Evolutionary conservation across 1,284 basidiomycete species (phyloP).

Genomic region (Mycosarcoma mackinlayi): DNA sequence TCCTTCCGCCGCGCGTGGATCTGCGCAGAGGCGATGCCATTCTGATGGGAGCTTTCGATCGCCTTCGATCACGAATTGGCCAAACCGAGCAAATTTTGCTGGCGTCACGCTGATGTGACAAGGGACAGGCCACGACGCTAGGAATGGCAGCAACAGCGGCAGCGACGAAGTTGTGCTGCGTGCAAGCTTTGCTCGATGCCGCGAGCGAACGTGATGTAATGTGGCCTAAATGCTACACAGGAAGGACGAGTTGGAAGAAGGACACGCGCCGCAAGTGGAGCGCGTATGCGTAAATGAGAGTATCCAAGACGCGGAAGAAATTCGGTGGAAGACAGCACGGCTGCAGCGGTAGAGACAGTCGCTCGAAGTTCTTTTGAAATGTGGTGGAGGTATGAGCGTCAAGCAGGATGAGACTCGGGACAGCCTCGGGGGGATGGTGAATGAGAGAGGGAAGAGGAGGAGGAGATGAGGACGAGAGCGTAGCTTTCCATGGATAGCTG

Average conservation of each 20-base stretch:
- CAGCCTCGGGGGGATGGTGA: neutral
- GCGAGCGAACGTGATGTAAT: neutral
- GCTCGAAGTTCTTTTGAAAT: neutral
- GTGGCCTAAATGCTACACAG: neutral
- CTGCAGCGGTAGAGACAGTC: neutral
- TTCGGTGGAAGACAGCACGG: constrained; percentile 7
- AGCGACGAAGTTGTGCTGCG: neutral
- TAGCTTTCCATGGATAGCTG: neutral
- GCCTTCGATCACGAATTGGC: neutral
- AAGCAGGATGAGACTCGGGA: constrained; percentile 1
- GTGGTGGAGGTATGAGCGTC: neutral
- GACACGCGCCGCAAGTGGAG: constrained; percentile 36
- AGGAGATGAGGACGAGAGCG: neutral
- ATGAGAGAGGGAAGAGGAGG: neutral
- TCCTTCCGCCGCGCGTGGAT: constrained; percentile 25
- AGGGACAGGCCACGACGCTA: neutral
- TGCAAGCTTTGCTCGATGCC: neutral
- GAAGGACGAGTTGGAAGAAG: neutral
- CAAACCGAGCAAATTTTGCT: neutral
- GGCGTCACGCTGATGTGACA: too few species aligned
- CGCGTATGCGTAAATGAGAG: constrained; percentile 38
- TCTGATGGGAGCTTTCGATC: neutral
- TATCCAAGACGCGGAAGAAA: constrained; percentile 33
- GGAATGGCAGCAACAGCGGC: neutral
- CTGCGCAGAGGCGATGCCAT: constrained; percentile 44